Evolutionary conservation across 805 yeast species (phyloP).

Genomic region (Lipomyces sp.): DNA sequence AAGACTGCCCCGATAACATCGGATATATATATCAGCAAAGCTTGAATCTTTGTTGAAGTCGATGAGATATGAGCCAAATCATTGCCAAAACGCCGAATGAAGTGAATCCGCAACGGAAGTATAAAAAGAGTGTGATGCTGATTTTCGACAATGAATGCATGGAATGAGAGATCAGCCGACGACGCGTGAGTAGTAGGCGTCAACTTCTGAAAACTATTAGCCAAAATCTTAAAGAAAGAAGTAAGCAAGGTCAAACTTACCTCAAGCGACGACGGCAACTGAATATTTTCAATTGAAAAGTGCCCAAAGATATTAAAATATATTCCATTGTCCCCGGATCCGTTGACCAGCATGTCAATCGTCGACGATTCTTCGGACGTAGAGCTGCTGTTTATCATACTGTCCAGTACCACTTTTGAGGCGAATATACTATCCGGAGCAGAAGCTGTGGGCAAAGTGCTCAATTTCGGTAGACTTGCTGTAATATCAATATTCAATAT

Average conservation of each 20-base stretch:
- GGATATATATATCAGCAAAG: constrained; percentile 25
- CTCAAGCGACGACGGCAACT: constrained; percentile 20
- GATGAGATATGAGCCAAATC: constrained; percentile 30
- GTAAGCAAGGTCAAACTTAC: background rate
- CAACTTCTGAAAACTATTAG: background rate
- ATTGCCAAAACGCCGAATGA: constrained; percentile 35
- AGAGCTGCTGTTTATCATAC: constrained; percentile 21
- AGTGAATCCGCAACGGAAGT: constrained; percentile 33
- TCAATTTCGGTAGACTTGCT: constrained; percentile 22
- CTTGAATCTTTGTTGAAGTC: constrained; percentile 29
- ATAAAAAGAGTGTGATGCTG: constrained; percentile 4
- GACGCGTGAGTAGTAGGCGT: constrained; percentile 18
- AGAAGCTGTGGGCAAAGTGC: constrained; percentile 21
- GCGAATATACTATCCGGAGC: constrained; percentile 31
- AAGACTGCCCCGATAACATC: constrained; percentile 22
- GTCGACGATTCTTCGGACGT: constrained; percentile 15
- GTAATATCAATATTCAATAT: constrained; percentile 24
- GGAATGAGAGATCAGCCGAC: constrained; percentile 30
- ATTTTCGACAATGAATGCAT: constrained; percentile 19
- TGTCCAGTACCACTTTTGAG: constrained; percentile 27
- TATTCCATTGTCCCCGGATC: constrained; percentile 7
- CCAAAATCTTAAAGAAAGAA: background rate
- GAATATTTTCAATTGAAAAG: constrained; percentile 29
- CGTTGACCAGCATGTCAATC: constrained; percentile 26
- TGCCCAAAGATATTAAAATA: constrained; percentile 28